A percentile compares a stretch with the other conserved stretches of the same genome.
Evolutionary conservation across 805 yeast species (phyloP).

Genomic region (Lipomyces anomalus): DNA sequence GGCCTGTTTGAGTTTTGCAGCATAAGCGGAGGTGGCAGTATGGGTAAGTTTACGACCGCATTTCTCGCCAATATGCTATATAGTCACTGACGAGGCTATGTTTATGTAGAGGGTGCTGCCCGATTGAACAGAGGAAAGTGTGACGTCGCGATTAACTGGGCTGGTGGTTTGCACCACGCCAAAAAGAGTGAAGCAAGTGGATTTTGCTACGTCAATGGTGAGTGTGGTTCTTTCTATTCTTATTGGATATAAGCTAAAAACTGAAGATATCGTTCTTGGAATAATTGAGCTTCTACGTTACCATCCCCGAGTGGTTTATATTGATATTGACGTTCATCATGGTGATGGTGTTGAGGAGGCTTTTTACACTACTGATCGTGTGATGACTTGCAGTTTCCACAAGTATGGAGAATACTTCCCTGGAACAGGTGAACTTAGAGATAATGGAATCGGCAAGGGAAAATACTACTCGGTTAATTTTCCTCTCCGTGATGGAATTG

Average conservation of each 20-base stretch:
- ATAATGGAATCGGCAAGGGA: slow-evolving; percentile 83
- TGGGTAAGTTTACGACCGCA: slow-evolving; percentile 55
- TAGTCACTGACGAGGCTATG: neutral
- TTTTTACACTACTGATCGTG: slow-evolving; percentile 88
- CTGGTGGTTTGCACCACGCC: slow-evolving; percentile 96
- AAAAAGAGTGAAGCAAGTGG: slow-evolving; percentile 92
- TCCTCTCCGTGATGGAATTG: slow-evolving; percentile 92
- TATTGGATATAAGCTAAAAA: neutral
- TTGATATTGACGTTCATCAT: slow-evolving; percentile 92
- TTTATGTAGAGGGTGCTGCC: slow-evolving; percentile 63
- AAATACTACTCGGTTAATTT: slow-evolving; percentile 83
- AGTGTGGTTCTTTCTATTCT: neutral
- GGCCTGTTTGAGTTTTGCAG: slow-evolving; percentile 89
- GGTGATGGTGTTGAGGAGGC: slow-evolving; percentile 99
- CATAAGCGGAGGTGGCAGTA: slow-evolving; percentile 86
- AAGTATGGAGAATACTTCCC: slow-evolving; percentile 96
- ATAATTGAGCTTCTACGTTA: slow-evolving; percentile 77
- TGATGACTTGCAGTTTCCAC: slow-evolving; percentile 94
- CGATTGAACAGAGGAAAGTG: slow-evolving; percentile 78
- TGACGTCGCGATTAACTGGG: slow-evolving; percentile 92
- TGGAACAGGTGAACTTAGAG: slow-evolving; percentile 91
- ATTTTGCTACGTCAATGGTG: slow-evolving; percentile 77
- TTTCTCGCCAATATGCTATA: too few species aligned
- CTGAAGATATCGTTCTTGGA: slow-evolving; percentile 74
- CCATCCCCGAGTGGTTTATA: slow-evolving; percentile 87